Conservation (phyloP, 2,329 filamentous ascomycete species). For the Clonostachys rhizophaga region DNA sequence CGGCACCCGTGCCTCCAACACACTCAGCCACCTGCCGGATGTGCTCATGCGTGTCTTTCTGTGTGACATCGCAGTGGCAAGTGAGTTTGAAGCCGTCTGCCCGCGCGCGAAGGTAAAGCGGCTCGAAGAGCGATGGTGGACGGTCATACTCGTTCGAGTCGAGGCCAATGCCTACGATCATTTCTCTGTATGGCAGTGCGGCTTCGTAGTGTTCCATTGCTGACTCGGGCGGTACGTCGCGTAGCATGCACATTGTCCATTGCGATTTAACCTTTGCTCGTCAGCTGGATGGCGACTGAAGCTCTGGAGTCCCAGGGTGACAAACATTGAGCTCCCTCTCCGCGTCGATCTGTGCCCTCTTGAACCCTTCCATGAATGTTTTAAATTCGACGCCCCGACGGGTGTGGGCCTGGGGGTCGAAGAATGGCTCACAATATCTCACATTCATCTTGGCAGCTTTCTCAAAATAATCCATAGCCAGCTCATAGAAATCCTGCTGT, state of each 20-base stretch:
- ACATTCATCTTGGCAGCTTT: conserved; percentile 60
- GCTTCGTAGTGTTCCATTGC: conserved; percentile 54
- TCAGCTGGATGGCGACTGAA: background rate
- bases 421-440: conserved; percentile 71
- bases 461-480: conserved; percentile 67
- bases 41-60: conserved; percentile 37
- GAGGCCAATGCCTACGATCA: conserved; percentile 38
- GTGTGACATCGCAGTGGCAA: conserved; percentile 44
- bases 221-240: conserved; percentile 67
- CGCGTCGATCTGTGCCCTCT: conserved; percentile 43
- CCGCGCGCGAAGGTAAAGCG: conserved; percentile 25
- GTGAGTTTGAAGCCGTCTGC: conserved; percentile 39
- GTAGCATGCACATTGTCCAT: conserved; percentile 67
- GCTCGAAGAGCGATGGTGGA: conserved; percentile 36
- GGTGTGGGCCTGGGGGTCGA: conserved; percentile 72
- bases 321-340: background rate
- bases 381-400: conserved; percentile 54
- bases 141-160: conserved; percentile 39
- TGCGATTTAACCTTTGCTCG: conserved; percentile 1
- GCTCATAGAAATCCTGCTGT: conserved; percentile 61
- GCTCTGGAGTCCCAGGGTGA: background rate
- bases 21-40: conserved; percentile 44
- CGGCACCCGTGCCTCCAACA: conserved; percentile 52
- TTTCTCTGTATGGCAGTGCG: conserved; percentile 18
- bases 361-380: conserved; percentile 59